Percentiles rank a stretch among this genome's conserved stretches.
These are phyloP conservation scores for Collybia sp. DNA, from an alignment of 768 basidiomycete species.

Conservation along the genomic window DNA sequence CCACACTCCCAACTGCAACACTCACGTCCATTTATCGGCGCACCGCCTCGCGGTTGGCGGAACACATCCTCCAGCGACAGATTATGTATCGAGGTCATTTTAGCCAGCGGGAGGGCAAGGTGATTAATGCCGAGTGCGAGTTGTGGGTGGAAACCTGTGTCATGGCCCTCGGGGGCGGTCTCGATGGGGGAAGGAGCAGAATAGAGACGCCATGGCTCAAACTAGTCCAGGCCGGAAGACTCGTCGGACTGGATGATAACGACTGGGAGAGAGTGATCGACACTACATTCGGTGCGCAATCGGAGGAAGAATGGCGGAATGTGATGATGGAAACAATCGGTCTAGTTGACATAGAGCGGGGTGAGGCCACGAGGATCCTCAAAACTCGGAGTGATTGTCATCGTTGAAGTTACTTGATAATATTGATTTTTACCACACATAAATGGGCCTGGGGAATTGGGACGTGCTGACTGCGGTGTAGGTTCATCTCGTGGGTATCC, in stretches of 20 bases:
- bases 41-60: conserved; percentile 63
- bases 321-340: conserved; percentile 48
- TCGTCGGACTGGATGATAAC: conserved; percentile 59
- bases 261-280: conserved; percentile 42
- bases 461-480: too few relatives aligned
- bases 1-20: conserved; percentile 53
- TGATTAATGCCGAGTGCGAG: conserved; percentile 66
- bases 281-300: conserved; percentile 41
- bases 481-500: too few relatives aligned
- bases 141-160: conserved; percentile 83
- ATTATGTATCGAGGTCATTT: conserved; percentile 77
- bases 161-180: conserved; percentile 43
- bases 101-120: conserved; percentile 51
- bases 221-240: conserved; percentile 62
- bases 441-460: too few relatives aligned
- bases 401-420: neutral
- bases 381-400: conserved; percentile 31
- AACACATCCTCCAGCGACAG: conserved; percentile 80
- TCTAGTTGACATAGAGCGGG: conserved; percentile 54
- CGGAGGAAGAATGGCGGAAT: conserved; percentile 53
- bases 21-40: conserved; percentile 69
- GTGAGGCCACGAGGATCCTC: conserved; percentile 57
- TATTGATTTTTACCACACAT: too few relatives aligned
- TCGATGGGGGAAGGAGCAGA: conserved; percentile 42
- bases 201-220: conserved; percentile 76